Conservation (phyloP, 2,329 filamentous ascomycete species). For the Alternaria angustiovoidea region DNA sequence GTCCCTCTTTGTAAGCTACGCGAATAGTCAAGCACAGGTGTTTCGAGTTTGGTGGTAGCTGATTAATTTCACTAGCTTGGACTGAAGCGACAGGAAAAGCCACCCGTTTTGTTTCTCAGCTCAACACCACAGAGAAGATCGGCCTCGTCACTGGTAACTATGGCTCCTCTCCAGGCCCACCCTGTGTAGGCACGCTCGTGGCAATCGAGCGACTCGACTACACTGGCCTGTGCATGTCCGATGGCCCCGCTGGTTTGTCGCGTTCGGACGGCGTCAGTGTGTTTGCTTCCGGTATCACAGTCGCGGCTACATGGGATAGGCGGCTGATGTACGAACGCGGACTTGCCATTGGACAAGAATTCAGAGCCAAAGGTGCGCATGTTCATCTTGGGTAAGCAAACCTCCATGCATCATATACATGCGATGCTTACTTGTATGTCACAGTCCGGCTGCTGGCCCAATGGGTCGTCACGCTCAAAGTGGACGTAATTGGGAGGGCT, state of each 20-base stretch:
- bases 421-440: no score
- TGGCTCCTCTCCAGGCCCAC: not conserved
- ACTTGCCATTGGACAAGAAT: conserved; percentile 41
- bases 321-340: conserved; percentile 45
- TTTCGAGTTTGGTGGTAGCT: no score
- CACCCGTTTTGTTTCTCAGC: not conserved
- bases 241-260: conserved; percentile 49
- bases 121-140: not conserved
- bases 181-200: conserved; percentile 48
- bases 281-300: conserved; percentile 50
- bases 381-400: no score
- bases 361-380: conserved; percentile 41
- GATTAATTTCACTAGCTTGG: not conserved
- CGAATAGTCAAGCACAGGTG: no score
- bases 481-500: conserved; percentile 58
- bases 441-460: conserved; percentile 57
- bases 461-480: conserved; percentile 50
- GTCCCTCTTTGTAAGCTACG: no score
- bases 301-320: conserved; percentile 53
- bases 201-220: conserved; percentile 51
- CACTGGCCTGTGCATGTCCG: conserved; percentile 52
- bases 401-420: fast-evolving
- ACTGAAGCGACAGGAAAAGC: not conserved
- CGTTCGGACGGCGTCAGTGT: conserved; percentile 42
- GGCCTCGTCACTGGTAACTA: not conserved